Conservation (phyloP, 2,329 filamentous ascomycete species). For the Penicillium crustosum region DNA sequence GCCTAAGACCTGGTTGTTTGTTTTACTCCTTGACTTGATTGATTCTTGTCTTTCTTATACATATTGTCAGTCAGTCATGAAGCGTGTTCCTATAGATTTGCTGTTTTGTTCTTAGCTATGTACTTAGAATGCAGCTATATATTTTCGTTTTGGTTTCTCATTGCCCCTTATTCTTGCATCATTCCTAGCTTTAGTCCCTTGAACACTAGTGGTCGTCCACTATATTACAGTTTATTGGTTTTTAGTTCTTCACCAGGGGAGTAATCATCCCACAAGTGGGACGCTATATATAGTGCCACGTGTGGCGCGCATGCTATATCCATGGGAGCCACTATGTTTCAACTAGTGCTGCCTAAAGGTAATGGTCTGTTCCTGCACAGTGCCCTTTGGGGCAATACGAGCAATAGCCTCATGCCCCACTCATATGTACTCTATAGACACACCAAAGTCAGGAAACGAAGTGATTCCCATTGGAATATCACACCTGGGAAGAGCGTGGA, state of each 20-base stretch:
- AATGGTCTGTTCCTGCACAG: neutral
- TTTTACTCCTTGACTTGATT: neutral
- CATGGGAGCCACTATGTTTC: neutral
- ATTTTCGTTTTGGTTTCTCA: neutral
- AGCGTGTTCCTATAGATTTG: neutral
- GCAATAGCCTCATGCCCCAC: neutral
- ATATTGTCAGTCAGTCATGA: neutral
- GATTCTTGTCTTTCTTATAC: neutral
- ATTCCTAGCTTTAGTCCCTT: neutral
- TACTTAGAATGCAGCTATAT: no score
- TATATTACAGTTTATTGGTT: neutral
- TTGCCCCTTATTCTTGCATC: neutral
- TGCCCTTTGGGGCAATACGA: neutral
- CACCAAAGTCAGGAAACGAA: accelerated
- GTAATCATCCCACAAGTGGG: neutral
- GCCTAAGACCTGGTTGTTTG: neutral
- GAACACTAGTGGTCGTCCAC: neutral
- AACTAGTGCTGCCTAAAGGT: neutral
- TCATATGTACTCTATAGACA: neutral
- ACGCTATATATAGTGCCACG: neutral
- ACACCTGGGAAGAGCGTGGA: neutral
- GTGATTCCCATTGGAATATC: neutral
- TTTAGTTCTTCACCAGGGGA: no score
- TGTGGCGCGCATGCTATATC: no score
- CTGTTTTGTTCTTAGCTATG: neutral